phyloP scores from a whole-genome alignment of 306 rosid genomes.

The Urtica urens region DNA sequence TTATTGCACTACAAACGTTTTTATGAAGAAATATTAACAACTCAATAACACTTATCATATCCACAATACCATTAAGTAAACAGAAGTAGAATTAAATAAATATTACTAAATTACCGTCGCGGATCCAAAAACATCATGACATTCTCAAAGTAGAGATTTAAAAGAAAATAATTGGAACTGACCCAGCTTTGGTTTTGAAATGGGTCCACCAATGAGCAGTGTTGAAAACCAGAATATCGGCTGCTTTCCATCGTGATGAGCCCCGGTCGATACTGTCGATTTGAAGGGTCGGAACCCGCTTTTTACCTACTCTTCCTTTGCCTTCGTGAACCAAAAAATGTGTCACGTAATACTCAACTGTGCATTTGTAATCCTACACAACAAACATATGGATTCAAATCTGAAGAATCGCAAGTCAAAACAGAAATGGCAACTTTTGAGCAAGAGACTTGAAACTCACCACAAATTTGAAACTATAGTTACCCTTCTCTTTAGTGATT shows the following conservation, averaged over 20 bases:
- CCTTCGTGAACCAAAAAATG: slow-evolving; percentile 81
- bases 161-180: slow-evolving; percentile 21
- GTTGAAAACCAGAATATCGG: slow-evolving; percentile 80
- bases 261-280: slow-evolving; percentile 77
- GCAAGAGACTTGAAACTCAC: slow-evolving; percentile 31
- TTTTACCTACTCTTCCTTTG: slow-evolving; percentile 73
- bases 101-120: too few relatives aligned
- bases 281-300: slow-evolving; percentile 50
- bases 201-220: slow-evolving; percentile 99
- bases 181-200: slow-evolving; percentile 90
- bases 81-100: too few relatives aligned
- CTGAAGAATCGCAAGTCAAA: slow-evolving; percentile 4
- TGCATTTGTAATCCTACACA: slow-evolving; percentile 75
- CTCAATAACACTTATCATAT: too few relatives aligned
- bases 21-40: too few relatives aligned
- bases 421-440: slow-evolving; percentile 6
- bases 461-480: slow-evolving; percentile 78
- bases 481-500: slow-evolving; percentile 71
- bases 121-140: background rate
- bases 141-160: background rate
- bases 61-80: too few relatives aligned
- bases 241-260: slow-evolving; percentile 85
- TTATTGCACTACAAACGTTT: too few relatives aligned
- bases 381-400: slow-evolving; percentile 5
- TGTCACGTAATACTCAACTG: slow-evolving; percentile 67